These are phyloP conservation scores for Rhizopogon vinicolor DNA, from an alignment of 768 basidiomycete genomes.

Conservation along the genomic window DNA sequence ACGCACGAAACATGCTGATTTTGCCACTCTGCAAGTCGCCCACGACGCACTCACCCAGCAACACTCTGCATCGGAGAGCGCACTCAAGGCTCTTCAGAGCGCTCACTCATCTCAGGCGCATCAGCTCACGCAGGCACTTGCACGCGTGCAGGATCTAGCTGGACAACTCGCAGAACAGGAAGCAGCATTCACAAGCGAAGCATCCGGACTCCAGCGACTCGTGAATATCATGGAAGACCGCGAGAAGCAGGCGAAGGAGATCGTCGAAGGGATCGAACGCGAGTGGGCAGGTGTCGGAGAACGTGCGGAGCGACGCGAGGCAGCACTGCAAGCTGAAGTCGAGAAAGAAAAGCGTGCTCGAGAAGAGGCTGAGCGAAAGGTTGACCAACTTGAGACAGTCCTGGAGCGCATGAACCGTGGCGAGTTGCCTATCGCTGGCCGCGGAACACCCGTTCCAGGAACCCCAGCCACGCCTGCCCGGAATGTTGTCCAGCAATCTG, in stretches of 20 bases:
- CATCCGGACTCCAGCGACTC: conserved; percentile 65
- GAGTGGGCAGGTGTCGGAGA: conserved; percentile 78
- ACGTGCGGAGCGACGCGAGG: conserved; percentile 64
- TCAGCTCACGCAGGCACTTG: conserved; percentile 73
- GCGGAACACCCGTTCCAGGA: conserved; percentile 30
- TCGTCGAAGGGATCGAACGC: conserved; percentile 77
- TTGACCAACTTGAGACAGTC: conserved; percentile 71
- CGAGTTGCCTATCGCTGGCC: conserved; percentile 57
- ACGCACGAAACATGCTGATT: conserved; percentile 74
- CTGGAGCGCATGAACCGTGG: conserved; percentile 67
- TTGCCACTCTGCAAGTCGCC: conserved; percentile 69
- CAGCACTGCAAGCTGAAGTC: conserved; percentile 60
- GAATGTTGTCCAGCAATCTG: conserved; percentile 32
- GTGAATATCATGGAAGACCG: conserved; percentile 85
- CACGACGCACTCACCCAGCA: conserved; percentile 71
- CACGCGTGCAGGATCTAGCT: conserved; percentile 69
- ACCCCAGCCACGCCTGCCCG: conserved; percentile 40
- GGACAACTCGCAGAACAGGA: conserved; percentile 84
- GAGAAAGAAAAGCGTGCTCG: conserved; percentile 66
- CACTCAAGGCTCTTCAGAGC: conserved; percentile 69
- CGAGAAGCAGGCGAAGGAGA: conserved; percentile 77
- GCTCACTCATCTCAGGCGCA: conserved; percentile 67
- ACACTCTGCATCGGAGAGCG: conserved; percentile 59
- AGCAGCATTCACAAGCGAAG: conserved; percentile 75
- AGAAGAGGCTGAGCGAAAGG: conserved; percentile 65